Evolutionary conservation across 2,329 filamentous ascomycete genomes (phyloP), one percentile per base, ranked within the genome.

Genomic region (Fusarium siculi): DNA sequence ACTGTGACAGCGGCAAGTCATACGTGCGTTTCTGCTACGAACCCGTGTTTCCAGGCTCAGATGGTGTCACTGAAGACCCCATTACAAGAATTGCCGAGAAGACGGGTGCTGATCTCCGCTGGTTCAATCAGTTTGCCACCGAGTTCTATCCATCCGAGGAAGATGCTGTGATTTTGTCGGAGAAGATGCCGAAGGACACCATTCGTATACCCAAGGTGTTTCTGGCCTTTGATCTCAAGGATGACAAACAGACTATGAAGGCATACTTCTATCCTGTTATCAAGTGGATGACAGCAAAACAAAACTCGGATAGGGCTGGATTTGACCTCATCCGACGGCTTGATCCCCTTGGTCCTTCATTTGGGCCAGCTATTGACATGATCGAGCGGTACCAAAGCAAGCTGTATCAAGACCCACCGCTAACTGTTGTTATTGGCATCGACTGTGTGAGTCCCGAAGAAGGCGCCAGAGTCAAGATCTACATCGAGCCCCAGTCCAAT

Each of bases 381-480:
- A 73, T 76, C 11, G 76, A 77, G 43, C 44, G 42, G 4, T 77
- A 74, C 21, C 66, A 74, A 44, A 65, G 47, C 16, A 68, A 66
- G 25, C 19, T 71, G 12, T 71, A 62, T 11, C 55, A 67, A 23
- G 67, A 73, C 11, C 72, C 72, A 1, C 68, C 74, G 7, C 66
- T 76, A 6, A 50, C 76, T 3, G 72, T 78, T 2, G 76, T 78
- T 37, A 75, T 78, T 9, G 74, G 76, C n/a, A 72, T 79, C 23
- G 77, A 79, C 54, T 77, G 77, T 40, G 46, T 78, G n/a, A 68
- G 63, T 32, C 77, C 77, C 8, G 70, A 76, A 21, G 68, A 68
- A 30, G 77, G 76, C 4, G 77, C 77, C 15, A 59, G 77, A 49
- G 68, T 76, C 52, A 79, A 78, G 63, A 54, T 79, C n/a, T 79